Evolutionary conservation across 768 basidiomycete species (phyloP).

Genomic region (Mycena galopus): DNA sequence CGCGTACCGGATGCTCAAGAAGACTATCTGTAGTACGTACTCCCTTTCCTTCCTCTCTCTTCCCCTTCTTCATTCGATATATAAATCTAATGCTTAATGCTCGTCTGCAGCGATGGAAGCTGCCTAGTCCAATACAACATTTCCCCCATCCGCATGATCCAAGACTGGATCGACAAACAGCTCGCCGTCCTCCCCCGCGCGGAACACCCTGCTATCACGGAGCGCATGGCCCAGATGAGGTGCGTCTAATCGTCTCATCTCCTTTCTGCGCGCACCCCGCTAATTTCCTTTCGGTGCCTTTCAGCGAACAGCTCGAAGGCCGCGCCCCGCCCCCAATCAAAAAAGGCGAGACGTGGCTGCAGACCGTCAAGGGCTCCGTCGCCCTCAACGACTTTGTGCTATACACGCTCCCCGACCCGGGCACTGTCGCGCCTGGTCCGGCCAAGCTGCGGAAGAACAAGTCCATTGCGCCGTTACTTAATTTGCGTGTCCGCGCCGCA

Average conservation of each 20-base stretch:
- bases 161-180: conserved; percentile 52
- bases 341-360: conserved; percentile 32
- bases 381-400: conserved; percentile 15
- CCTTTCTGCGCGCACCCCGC: background rate
- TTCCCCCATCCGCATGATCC: conserved; percentile 48
- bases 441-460: conserved; percentile 28
- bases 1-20: conserved; percentile 52
- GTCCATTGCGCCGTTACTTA: conserved; percentile 28
- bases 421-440: background rate
- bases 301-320: conserved; percentile 20
- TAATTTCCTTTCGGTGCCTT: conserved; percentile 7
- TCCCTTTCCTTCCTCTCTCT: conserved; percentile 14
- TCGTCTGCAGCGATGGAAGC: conserved; percentile 58
- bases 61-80: background rate
- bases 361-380: conserved; percentile 20
- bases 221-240: conserved; percentile 37
- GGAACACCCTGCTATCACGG: conserved; percentile 36
- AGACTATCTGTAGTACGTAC: conserved; percentile 57
- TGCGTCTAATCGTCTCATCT: background rate
- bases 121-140: conserved; percentile 60
- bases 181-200: conserved; percentile 37
- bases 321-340: conserved; percentile 25
- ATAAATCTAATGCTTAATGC: background rate
- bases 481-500: conserved; percentile 7
- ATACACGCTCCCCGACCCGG: conserved; percentile 16